A percentile compares a stretch with the other conserved stretches of the same genome.
Evolutionary conservation across 1,284 basidiomycete species (phyloP).

Genomic region (Kwoniella shivajii): DNA sequence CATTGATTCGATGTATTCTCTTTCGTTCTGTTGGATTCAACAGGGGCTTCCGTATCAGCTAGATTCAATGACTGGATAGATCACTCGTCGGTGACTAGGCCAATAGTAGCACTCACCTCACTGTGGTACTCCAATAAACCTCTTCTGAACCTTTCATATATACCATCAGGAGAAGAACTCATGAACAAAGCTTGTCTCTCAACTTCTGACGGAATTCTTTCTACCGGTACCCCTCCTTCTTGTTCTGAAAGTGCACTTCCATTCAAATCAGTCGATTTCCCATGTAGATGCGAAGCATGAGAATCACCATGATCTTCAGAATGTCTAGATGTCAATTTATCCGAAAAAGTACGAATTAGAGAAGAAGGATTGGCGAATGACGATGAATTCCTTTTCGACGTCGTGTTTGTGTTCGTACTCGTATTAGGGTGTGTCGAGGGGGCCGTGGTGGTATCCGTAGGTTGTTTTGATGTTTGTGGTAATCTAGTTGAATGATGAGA

Average conservation of each 20-base stretch:
- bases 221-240: constrained; percentile 3
- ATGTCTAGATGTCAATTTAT: constrained; percentile 4
- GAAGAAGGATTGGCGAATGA: constrained; percentile 8
- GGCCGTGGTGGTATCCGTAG: background rate
- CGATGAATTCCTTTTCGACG: constrained; percentile 5
- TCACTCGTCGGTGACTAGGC: background rate
- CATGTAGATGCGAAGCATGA: constrained; percentile 1
- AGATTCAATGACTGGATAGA: background rate
- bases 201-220: constrained; percentile 17
- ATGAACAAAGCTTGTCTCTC: constrained; percentile 36
- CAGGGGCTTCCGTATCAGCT: too few species aligned
- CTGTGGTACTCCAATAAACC: constrained; percentile 50
- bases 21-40: constrained; percentile 42
- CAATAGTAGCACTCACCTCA: constrained; percentile 30
- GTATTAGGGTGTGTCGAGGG: background rate
- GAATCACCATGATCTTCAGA: constrained; percentile 3
- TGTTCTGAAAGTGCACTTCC: constrained; percentile 15
- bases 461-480: constrained; percentile 1
- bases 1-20: constrained; percentile 49
- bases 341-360: constrained; percentile 11
- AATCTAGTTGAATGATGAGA: constrained; percentile 26
- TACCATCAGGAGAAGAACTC: constrained; percentile 25
- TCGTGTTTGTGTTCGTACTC: background rate
- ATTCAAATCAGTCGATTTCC: constrained; percentile 5
- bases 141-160: constrained; percentile 48